phyloP scores from a whole-genome alignment of 495 filamentous ascomycete genomes.

The Aspergillus cavernicola region DNA sequence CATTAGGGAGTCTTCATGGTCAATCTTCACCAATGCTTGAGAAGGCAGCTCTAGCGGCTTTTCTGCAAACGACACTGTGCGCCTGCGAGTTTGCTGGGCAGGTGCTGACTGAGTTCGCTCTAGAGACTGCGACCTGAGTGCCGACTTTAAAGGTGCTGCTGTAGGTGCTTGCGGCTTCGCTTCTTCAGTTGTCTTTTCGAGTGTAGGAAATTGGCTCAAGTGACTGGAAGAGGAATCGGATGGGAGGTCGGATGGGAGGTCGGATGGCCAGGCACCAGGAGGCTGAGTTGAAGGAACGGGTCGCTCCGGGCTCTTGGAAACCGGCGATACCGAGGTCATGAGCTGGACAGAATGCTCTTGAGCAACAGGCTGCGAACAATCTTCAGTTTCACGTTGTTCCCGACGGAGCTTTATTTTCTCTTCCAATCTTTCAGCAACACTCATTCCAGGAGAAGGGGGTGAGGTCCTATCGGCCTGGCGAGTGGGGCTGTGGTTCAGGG shows the following conservation, averaged over 20 bases:
- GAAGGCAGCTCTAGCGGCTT: conserved; percentile 11
- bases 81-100: conserved; percentile 8
- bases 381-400: conserved; percentile 22
- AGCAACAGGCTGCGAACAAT: conserved; percentile 11
- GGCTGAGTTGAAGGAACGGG: neutral
- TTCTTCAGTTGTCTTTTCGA: neutral
- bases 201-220: neutral
- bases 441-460: conserved; percentile 15
- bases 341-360: conserved; percentile 2
- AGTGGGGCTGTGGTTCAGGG: neutral
- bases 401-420: conserved; percentile 34
- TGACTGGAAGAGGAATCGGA: neutral
- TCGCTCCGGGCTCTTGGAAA: neutral
- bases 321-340: neutral
- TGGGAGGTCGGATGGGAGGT: neutral
- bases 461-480: neutral
- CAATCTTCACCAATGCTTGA: conserved; percentile 1
- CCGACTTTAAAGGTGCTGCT: conserved; percentile 3
- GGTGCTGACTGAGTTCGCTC: conserved; percentile 7
- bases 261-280: conserved; percentile 2
- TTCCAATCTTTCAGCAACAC: conserved; percentile 35
- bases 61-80: conserved; percentile 25
- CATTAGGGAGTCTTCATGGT: conserved; percentile 3
- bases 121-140: conserved; percentile 9
- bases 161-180: neutral